Percentiles rank a stretch among this genome's conserved stretches.
Evolutionary conservation across 441 rosid genomes (phyloP).

Genomic region (Populus trichocarpa): DNA sequence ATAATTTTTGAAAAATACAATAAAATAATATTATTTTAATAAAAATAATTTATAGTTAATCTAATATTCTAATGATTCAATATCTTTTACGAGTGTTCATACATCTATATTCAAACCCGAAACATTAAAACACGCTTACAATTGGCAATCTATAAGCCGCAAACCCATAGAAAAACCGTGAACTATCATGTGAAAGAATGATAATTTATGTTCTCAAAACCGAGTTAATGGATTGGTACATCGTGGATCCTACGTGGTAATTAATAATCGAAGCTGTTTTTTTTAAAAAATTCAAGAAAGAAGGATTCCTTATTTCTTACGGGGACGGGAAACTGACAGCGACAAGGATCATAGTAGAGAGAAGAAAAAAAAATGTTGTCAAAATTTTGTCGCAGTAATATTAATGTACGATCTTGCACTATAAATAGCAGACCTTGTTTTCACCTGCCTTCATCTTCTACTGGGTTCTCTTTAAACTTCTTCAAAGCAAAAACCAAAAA

Average conservation of each 20-base stretch:
- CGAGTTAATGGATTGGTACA: constrained; percentile 7
- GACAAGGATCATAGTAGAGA: not conserved
- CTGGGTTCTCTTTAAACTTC: not conserved
- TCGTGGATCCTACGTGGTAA: constrained; percentile 38
- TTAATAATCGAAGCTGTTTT: not conserved
- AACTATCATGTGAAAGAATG: not conserved
- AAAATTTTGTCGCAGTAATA: constrained; percentile 26
- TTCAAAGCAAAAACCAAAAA: constrained; percentile 8
- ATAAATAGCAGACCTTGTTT: constrained; percentile 47
- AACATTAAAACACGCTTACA: not conserved
- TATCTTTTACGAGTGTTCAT: no score
- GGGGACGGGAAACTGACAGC: not conserved
- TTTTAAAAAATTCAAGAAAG: no score
- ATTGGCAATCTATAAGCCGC: not conserved
- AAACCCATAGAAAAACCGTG: not conserved
- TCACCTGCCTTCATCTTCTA: constrained; percentile 28
- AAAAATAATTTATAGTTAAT: no score
- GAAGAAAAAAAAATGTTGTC: constrained; percentile 42
- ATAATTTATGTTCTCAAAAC: not conserved
- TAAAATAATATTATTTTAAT: no score
- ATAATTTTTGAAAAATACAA: no score
- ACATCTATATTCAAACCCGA: no score
- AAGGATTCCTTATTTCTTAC: not conserved
- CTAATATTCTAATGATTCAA: no score
- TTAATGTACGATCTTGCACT: constrained; percentile 18